These are phyloP conservation scores for Colletotrichum australisinense DNA, from an alignment of 2,329 filamentous ascomycete species.

Conservation along the genomic window DNA sequence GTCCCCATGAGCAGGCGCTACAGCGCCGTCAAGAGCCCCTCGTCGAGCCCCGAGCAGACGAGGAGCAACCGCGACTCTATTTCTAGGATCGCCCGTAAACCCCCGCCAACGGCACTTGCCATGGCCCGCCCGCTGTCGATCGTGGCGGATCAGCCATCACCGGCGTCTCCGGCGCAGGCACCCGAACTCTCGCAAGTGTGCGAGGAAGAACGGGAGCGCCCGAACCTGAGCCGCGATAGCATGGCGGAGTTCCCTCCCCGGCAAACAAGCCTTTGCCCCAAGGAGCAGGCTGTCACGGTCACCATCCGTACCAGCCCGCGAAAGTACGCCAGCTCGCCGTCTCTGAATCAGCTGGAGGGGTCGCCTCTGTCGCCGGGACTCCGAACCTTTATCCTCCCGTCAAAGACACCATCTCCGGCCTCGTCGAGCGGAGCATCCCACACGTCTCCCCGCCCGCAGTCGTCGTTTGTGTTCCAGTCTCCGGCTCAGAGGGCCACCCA, in stretches of 20 bases:
- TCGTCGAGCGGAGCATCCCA: constrained; percentile 36
- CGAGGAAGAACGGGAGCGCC: not conserved
- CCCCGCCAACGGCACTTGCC: constrained; percentile 58
- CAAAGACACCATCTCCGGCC: constrained; percentile 32
- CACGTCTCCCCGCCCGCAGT: constrained; percentile 41
- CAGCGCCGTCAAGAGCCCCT: constrained; percentile 50
- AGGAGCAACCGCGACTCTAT: constrained; percentile 40
- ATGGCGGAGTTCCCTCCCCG: constrained; percentile 31
- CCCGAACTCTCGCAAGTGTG: not conserved
- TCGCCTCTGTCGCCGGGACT: constrained; percentile 35
- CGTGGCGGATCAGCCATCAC: constrained; percentile 65
- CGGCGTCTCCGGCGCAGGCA: constrained; percentile 49
- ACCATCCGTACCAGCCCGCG: constrained; percentile 40
- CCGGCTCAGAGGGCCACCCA: constrained; percentile 34
- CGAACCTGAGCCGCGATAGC: not conserved
- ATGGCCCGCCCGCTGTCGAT: constrained; percentile 65
- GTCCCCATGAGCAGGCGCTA: constrained; percentile 60
- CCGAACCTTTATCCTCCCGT: constrained; percentile 32
- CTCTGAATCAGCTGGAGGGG: constrained; percentile 43
- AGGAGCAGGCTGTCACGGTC: constrained; percentile 20
- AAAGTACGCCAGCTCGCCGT: constrained; percentile 45
- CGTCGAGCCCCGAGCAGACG: constrained; percentile 36
- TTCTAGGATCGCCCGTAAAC: constrained; percentile 45
- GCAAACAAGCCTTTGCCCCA: constrained; percentile 30
- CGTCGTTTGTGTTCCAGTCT: constrained; percentile 46